Base-by-base conservation (phyloP, 1,284 basidiomycete species). In the Anthracocystis panici-leucophaei region DNA sequence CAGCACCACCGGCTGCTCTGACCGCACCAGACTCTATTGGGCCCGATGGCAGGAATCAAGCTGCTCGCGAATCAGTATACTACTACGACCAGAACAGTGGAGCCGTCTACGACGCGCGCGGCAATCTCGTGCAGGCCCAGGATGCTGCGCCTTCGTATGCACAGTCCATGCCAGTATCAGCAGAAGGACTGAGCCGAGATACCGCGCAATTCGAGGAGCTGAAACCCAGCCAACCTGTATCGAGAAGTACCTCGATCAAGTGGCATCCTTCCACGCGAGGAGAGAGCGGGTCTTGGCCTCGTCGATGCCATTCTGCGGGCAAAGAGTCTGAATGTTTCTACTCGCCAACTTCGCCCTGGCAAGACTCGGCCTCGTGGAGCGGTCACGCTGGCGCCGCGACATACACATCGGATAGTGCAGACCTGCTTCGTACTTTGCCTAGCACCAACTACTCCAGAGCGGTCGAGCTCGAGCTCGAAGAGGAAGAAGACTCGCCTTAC, bases 401-500 rank as follows among this genome's bases (percentile, higher is more conserved):
- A 3, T 42, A 48, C 7, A 66, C 59, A 18, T 66, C 56, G 5
- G 71, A 74, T 50, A 74, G 65, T 21, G 49, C 44, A 2, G 65
- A 69, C 23, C 35, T 74, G 27, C 58, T 74, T 1, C 50, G 62
- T 6, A 27, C 29, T 11, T 8, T 51, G 52, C 57, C 58, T 5
- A 51, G 41, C n/a, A 58, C 58, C 25, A 55, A 50, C 8, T 61
- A 57, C 23, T 46, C 62, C 0, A 49, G 66, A 29, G 51, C 57
- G 21, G 61, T 75, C 18, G 68, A 75, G 48, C 60, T 77, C 21
- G 75, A 77, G 55, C 48, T 61, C 2, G 70, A 77, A 56, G 57
- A 61, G 18, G 77, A 82, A 23, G 78, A 82, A 12, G 81, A 83
- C 45, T 81, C 79, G 29, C 80, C 80, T 0, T 83, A 82, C 41